Evolutionary conservation across 2,329 filamentous ascomycete genomes (phyloP), one percentile per base, ranked within the genome.

Genomic region (Venturia asperata): DNA sequence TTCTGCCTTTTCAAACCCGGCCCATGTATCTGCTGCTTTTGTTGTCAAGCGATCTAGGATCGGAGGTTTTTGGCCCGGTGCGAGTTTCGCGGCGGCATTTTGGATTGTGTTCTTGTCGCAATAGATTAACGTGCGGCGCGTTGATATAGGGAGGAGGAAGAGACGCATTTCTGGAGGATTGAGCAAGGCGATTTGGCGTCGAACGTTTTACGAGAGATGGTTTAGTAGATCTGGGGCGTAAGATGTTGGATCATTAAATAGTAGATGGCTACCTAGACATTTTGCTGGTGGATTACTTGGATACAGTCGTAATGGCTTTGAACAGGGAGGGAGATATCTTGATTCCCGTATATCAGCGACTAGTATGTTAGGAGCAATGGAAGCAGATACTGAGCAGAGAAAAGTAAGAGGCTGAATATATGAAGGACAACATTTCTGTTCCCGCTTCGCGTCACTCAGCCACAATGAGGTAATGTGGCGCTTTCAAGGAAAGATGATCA

Each of bases 121-220:
- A 81, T 96, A 97, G 72, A 99, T 86, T 68, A 99, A 85, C 63
- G 91, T 92, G 72, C 92, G 89, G 73, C 90, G 86, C 69, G 92
- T 96, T 67, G 93, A 96, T 71, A 99, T 88, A 68, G 94, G 94
- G 66, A 99, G 85, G 69, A 99, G 87, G 78, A 92, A 96, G 77
- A 99, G 84, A 75, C 92, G 90, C 94, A 99, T 97, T 37, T 10
- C 24, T 21, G 13, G 49, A 56, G 27, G 30, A 13, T 6, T 56
- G 39, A 24, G 4, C 1, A n/a, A 17, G 2, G 21, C 13, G 27
- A 34, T 37, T 56, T 7, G 17, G 24, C 17, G 49, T 34, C 13
- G 11, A 17, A 56, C 13, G 49, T 30, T 11, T 3, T 56, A 15
- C 2, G 1, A 30, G 15, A 5, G 2, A 21, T 15, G 21, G 4